Evolutionary conservation across 352 stramenopile species (phyloP), one percentile per base, ranked within the genome.

Genomic region (Peronospora farinosa): DNA sequence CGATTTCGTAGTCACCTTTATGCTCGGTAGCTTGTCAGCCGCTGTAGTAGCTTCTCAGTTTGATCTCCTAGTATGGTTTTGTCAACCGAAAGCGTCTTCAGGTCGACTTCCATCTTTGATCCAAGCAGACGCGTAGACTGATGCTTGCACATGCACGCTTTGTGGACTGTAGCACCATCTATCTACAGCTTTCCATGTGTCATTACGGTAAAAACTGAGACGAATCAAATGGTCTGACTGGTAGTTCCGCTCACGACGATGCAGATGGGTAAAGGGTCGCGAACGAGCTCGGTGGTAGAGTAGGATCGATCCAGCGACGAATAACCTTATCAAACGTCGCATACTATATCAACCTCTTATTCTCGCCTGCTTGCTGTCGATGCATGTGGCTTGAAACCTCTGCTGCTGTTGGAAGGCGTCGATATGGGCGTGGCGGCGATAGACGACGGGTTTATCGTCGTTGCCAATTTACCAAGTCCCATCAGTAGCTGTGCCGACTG

Each of bases 61-160:
- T 70, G 60, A 7, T 72, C 51, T 43, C 50, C 60, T 7, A 82
- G 51, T 23, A 47, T 56, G 1, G 69, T 46, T 40, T 72, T 77
- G 50, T 79, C 69, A 12, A 74, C 51, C 3, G 50, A 54, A 31
- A 85, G 46, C 12, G 76, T 85, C 51, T 73, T 70, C 48, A 65
- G 64, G 54, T 87, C 76, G 45, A 87, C 84, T 40, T 85, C 76
- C 71, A 83, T 21, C 3, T 82, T 41, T 84, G 67, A 36, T 81
- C 39, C 10, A 88, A 37, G 45, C 85, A 72, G 31, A 66, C 65
- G 3, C 76, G 67, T 28, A 88, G 57, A 50, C 69, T n/a, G n/a
- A n/a, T n/a, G 60, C 54, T 16, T 56, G 39, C n/a, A 81, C 40
- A 35, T 74, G 50, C 11, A 32, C 4, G 59, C 41, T 38, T 85